Conservation (phyloP, 2,329 filamentous ascomycete genomes). For the Apiospora sp. region DNA sequence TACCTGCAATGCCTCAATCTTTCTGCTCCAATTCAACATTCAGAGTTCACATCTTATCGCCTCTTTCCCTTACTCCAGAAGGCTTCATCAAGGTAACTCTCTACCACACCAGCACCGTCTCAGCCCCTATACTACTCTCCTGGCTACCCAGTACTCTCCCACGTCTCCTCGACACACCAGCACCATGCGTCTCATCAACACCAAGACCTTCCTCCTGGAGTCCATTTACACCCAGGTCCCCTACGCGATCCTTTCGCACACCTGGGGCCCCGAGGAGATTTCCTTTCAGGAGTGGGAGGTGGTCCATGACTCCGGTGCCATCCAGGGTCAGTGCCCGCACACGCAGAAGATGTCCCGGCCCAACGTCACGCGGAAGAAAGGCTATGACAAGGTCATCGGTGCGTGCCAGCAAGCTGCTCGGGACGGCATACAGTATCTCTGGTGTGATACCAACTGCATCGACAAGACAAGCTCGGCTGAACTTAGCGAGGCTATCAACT, state of each 20-base stretch:
- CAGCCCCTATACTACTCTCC: neutral
- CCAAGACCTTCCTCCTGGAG: slow-evolving; percentile 43
- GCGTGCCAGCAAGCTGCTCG: slow-evolving; percentile 40
- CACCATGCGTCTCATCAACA: slow-evolving; percentile 48
- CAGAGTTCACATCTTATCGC: too few species aligned
- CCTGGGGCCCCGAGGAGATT: slow-evolving; percentile 46
- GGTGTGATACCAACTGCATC: slow-evolving; percentile 50
- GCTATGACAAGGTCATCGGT: slow-evolving; percentile 44
- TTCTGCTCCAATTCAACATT: neutral
- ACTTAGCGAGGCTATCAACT: slow-evolving; percentile 47
- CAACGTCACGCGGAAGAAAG: slow-evolving; percentile 33
- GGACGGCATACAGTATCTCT: slow-evolving; percentile 41
- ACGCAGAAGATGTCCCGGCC: neutral
- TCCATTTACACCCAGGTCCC: slow-evolving; percentile 41
- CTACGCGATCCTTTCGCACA: slow-evolving; percentile 51
- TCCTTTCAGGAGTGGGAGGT: slow-evolving; percentile 42
- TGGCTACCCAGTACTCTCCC: neutral
- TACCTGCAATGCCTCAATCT: neutral
- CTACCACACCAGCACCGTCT: neutral
- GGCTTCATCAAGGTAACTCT: fast-evolving
- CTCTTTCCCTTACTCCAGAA: neutral
- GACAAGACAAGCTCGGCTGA: slow-evolving; percentile 46
- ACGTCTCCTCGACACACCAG: neutral
- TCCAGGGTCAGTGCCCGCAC: slow-evolving; percentile 30
- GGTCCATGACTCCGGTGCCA: slow-evolving; percentile 32